Base-by-base conservation (phyloP, 176 grass and related monocot species). In the Carex cristatella region DNA sequence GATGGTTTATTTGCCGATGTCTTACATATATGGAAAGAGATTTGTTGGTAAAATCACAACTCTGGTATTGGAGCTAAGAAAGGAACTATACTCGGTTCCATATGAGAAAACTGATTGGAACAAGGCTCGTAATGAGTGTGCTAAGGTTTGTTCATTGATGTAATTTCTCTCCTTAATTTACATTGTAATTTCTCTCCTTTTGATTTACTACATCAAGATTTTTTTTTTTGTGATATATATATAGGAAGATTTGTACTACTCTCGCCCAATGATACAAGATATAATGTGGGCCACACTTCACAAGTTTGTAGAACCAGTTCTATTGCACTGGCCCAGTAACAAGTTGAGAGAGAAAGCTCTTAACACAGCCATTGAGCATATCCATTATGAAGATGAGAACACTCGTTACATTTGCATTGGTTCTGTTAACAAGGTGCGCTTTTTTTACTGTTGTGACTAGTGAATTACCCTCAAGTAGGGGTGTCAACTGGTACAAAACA, bases 321-420 rank as follows among this genome's bases (percentile, higher is more conserved):
- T 98, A 75, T 69, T 92, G 88, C 88, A 87, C 79, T 95, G 91
- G 91, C 96, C 96, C 85, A 93, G 96, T 61, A 88, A 60, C 85
- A 95, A 88, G 91, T 70, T 99, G 80, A 91, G 93, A 79, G 88
- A 95, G 75, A 95, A 90, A 83, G 71, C 96, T 90, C 51, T 98
- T 79, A 65, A 88, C 78, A 87, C 86, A 82, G 89, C 80, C 49
- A 99, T 99, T 54, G 83, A 95, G 57, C 96, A 99, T 79, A 86
- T 99, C 88, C 96, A 99, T 85, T 99, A 99, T 87, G 96, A 99
- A 86, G 96, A 99, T 91, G 96, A 94, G 71, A 99, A 95, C 84
- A 99, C 91, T 63, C 85, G 90, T 74, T 99, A 99, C 78, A 86
- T 95, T 79, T 99, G 96, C 87, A 95, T 94, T 75, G 96, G 96